Evolutionary conservation across 257 asterid species (phyloP).

Genomic region (Lithospermum erythrorhizon): DNA sequence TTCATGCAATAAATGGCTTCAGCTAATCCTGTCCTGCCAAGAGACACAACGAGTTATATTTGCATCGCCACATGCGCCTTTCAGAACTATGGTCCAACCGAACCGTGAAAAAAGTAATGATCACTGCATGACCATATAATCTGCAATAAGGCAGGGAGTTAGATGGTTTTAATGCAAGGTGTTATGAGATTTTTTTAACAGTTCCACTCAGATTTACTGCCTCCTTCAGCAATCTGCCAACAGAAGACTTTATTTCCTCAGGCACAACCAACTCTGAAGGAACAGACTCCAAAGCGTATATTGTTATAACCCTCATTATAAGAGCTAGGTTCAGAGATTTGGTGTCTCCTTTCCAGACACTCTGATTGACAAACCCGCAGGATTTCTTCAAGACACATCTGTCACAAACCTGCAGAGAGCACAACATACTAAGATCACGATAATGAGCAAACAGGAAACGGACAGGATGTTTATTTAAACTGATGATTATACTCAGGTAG

Average conservation of each 20-base stretch:
- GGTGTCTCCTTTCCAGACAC: slow-evolving; percentile 11
- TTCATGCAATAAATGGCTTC: too few species aligned
- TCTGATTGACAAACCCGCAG: slow-evolving; percentile 46
- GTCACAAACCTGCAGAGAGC: slow-evolving; percentile 56
- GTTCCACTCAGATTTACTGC: slow-evolving; percentile 38
- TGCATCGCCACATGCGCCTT: not conserved
- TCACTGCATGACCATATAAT: not conserved
- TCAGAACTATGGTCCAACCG: too few species aligned
- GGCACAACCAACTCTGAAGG: slow-evolving; percentile 50
- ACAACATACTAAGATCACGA: not conserved
- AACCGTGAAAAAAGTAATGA: not conserved
- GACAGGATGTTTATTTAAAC: not conserved
- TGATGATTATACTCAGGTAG: not conserved
- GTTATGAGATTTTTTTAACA: slow-evolving; percentile 12
- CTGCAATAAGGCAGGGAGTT: not conserved
- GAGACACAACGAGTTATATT: not conserved
- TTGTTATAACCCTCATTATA: slow-evolving; percentile 41
- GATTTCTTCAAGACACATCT: slow-evolving; percentile 43
- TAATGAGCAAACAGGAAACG: not conserved
- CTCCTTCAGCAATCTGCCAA: slow-evolving; percentile 50
- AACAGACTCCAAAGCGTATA: slow-evolving; percentile 53
- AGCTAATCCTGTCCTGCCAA: not conserved
- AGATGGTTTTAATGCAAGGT: not conserved
- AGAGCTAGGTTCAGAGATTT: slow-evolving; percentile 27
- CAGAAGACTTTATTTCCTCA: slow-evolving; percentile 43